Evolutionary conservation across 768 basidiomycete species (phyloP).

Genomic region (Grammothele lineata): DNA sequence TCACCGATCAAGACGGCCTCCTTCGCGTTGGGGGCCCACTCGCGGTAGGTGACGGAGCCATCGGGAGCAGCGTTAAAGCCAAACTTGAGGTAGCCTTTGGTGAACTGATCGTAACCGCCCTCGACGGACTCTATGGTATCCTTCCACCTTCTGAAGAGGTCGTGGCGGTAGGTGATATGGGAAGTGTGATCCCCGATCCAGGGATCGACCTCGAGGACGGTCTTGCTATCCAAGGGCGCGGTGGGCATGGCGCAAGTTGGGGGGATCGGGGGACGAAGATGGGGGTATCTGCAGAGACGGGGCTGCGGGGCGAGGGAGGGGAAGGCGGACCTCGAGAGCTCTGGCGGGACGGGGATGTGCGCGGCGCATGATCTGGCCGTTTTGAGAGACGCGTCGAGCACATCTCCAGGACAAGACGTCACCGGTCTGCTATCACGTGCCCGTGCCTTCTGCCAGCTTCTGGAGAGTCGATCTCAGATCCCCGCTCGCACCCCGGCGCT

Average conservation of each 20-base stretch:
- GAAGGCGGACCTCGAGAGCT: no score
- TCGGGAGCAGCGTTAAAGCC: slow-evolving; percentile 71
- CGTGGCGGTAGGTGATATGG: slow-evolving; percentile 65
- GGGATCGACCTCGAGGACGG: slow-evolving; percentile 59
- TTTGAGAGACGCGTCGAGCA: slow-evolving; percentile 9
- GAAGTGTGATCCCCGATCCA: slow-evolving; percentile 74
- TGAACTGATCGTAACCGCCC: slow-evolving; percentile 79
- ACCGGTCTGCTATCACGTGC: slow-evolving; percentile 11
- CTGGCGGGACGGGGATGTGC: no score
- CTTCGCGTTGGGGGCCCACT: slow-evolving; percentile 92
- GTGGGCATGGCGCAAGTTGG: slow-evolving; percentile 13
- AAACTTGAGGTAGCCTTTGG: slow-evolving; percentile 73
- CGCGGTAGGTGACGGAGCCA: slow-evolving; percentile 76
- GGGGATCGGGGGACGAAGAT: neutral
- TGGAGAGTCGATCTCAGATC: slow-evolving; percentile 10
- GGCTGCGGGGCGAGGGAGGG: slow-evolving; percentile 1
- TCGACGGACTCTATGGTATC: slow-evolving; percentile 70
- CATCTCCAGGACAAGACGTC: slow-evolving; percentile 7
- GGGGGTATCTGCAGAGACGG: neutral
- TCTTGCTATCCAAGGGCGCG: slow-evolving; percentile 44
- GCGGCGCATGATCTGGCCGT: no score
- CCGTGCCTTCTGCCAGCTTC: slow-evolving; percentile 5
- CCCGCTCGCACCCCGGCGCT: no score
- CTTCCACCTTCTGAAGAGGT: slow-evolving; percentile 70
- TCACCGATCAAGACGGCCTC: slow-evolving; percentile 89